Evolutionary conservation across 345 rosid species (phyloP).

Genomic region (Zanthoxylum bungeanum): DNA sequence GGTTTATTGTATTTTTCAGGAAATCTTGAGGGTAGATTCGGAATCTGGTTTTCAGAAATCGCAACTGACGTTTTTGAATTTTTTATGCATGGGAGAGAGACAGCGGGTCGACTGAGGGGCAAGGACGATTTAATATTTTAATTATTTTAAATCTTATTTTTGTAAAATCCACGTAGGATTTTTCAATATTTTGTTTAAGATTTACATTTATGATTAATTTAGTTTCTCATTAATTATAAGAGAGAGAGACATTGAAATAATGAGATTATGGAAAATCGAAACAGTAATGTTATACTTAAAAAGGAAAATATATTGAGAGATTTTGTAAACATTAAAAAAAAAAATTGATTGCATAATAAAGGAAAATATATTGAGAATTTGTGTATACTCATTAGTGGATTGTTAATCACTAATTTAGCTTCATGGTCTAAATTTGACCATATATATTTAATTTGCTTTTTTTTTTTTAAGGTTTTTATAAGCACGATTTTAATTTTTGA

Average conservation of each 20-base stretch:
- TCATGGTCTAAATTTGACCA: neutral
- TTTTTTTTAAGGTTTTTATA: neutral
- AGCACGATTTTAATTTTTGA: neutral
- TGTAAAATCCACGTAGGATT: neutral
- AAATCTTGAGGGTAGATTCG: neutral
- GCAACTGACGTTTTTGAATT: slow-evolving; percentile 1
- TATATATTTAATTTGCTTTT: neutral
- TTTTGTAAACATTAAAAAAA: too few relatives aligned
- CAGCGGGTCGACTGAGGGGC: neutral
- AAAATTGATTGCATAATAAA: too few relatives aligned
- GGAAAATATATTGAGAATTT: too few relatives aligned
- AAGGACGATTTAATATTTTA: too few relatives aligned
- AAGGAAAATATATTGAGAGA: too few relatives aligned
- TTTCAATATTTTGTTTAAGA: neutral
- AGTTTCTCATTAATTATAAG: neutral
- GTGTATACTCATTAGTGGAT: neutral
- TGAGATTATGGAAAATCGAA: neutral
- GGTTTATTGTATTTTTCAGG: neutral
- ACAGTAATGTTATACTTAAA: too few relatives aligned
- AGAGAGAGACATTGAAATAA: neutral
- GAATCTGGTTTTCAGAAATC: neutral
- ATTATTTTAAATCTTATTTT: neutral
- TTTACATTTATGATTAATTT: neutral
- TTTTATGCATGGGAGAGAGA: neutral
- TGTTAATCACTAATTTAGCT: neutral